Percentiles rank a stretch among this genome's conserved stretches.
Conservation (phyloP, 306 rosid species). For the Gillenia trifoliata region DNA sequence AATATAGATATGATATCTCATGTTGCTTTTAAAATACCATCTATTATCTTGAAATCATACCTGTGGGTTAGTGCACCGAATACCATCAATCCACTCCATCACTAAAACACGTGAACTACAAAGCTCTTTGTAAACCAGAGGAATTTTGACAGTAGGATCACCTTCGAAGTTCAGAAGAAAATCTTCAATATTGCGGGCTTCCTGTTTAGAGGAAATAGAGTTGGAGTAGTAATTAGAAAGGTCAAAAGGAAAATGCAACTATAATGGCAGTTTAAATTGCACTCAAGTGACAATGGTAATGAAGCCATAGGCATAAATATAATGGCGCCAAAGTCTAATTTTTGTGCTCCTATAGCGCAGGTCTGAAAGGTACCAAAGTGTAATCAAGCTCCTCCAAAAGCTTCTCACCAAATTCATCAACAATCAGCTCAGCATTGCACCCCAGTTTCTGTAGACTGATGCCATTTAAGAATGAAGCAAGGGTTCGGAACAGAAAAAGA, state of each 20-base stretch:
- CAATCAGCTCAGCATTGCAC: conserved; percentile 96
- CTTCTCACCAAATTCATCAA: conserved; percentile 99
- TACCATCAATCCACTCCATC: conserved; percentile 99
- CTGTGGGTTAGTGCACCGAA: conserved; percentile 93
- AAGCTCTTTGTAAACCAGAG: conserved; percentile 72
- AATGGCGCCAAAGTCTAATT: background rate
- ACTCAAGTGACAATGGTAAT: background rate
- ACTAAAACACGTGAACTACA: conserved; percentile 87
- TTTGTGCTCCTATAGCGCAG: conserved; percentile 18
- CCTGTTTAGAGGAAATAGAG: conserved; percentile 45
- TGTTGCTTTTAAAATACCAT: conserved; percentile 10
- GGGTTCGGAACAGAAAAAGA: conserved; percentile 89
- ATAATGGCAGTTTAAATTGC: background rate
- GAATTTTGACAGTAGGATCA: conserved; percentile 95
- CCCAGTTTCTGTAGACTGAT: conserved; percentile 91
- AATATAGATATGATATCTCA: conserved; percentile 12
- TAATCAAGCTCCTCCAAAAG: conserved; percentile 99
- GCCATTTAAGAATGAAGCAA: conserved; percentile 90
- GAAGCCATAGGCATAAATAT: background rate
- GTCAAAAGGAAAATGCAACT: background rate
- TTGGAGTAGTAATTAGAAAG: background rate
- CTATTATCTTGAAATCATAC: conserved; percentile 41
- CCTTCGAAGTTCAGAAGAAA: conserved; percentile 85
- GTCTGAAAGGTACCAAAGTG: conserved; percentile 64
- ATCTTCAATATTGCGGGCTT: conserved; percentile 95